Conservation (phyloP, 352 stramenopile species). For the Phytopythium kandeliae region DNA sequence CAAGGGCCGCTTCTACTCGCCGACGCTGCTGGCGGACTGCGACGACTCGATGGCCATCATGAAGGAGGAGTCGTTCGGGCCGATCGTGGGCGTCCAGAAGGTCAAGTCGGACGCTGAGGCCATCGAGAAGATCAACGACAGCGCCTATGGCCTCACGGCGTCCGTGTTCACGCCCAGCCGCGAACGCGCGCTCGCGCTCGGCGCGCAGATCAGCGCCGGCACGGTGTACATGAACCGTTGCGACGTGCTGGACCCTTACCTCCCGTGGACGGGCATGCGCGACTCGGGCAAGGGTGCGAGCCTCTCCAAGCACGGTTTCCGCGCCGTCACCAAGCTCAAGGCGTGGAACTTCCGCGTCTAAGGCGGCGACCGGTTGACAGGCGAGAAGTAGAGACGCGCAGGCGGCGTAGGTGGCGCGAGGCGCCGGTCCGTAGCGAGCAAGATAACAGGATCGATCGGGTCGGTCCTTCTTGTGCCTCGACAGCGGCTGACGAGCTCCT, state of each 20-base stretch:
- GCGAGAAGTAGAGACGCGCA: not conserved
- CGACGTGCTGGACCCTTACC: slow-evolving; percentile 71
- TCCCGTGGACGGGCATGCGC: slow-evolving; percentile 77
- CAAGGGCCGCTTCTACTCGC: slow-evolving; percentile 72
- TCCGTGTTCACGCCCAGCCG: slow-evolving; percentile 66
- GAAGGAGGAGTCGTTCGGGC: slow-evolving; percentile 79
- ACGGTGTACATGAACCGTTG: slow-evolving; percentile 87
- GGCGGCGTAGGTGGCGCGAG: not conserved
- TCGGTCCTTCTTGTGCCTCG: too few relatives aligned
- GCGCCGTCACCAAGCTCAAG: slow-evolving; percentile 76
- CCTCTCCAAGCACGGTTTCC: slow-evolving; percentile 81
- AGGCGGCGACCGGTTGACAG: not conserved
- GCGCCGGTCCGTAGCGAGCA: not conserved
- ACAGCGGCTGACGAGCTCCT: too few relatives aligned
- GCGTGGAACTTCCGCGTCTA: slow-evolving; percentile 75
- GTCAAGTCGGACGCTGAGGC: slow-evolving; percentile 70
- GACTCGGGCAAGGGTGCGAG: slow-evolving; percentile 79
- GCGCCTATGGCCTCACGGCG: slow-evolving; percentile 71
- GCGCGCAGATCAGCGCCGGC: slow-evolving; percentile 55
- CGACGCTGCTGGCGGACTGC: slow-evolving; percentile 65
- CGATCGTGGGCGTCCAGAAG: slow-evolving; percentile 69
- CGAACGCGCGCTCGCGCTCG: slow-evolving; percentile 47
- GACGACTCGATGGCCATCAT: slow-evolving; percentile 74
- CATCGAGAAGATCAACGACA: slow-evolving; percentile 75
- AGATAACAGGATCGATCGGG: too few relatives aligned